These are phyloP conservation scores for Polygonum aviculare DNA, from an alignment of 148 eudicot species.

Conservation along the genomic window DNA sequence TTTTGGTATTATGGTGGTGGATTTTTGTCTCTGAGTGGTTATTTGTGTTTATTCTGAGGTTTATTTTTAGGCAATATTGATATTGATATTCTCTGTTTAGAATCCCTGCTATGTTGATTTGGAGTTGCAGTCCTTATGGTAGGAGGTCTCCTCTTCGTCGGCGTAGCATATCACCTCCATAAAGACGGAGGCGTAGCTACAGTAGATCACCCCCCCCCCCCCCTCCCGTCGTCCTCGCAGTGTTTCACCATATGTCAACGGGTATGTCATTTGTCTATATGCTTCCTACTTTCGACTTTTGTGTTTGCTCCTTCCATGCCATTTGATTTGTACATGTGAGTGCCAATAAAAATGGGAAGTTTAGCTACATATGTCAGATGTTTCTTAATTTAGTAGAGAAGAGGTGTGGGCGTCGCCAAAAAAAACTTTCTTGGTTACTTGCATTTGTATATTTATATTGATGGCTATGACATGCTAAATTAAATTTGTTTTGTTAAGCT, in stretches of 20 bases:
- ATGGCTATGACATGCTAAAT: background rate
- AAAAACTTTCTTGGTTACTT: too few relatives aligned
- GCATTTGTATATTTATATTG: too few relatives aligned
- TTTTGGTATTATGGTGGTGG: background rate
- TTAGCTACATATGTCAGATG: background rate
- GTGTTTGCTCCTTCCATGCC: constrained; percentile 14
- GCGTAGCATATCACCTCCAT: constrained; percentile 44
- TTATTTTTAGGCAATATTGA: background rate
- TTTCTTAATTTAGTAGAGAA: background rate
- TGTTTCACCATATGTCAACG: constrained; percentile 53
- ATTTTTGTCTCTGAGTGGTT: background rate
- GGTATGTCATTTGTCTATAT: constrained; percentile 22
- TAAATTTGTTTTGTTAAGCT: background rate
- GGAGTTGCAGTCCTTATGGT: constrained; percentile 62
- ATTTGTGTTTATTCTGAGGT: background rate
- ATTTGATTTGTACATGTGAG: background rate
- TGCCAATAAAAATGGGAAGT: background rate
- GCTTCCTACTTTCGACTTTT: constrained; percentile 6
- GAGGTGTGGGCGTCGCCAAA: too few relatives aligned
- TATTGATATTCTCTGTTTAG: background rate
- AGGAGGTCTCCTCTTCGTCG: constrained; percentile 43
- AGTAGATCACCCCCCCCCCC: constrained; percentile 79
- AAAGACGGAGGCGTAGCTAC: constrained; percentile 49
- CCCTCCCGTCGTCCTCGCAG: constrained; percentile 51
- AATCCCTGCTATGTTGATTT: constrained; percentile 11